Evolutionary conservation across 768 basidiomycete genomes (phyloP).

Genomic region (Plicaturopsis crispa): DNA sequence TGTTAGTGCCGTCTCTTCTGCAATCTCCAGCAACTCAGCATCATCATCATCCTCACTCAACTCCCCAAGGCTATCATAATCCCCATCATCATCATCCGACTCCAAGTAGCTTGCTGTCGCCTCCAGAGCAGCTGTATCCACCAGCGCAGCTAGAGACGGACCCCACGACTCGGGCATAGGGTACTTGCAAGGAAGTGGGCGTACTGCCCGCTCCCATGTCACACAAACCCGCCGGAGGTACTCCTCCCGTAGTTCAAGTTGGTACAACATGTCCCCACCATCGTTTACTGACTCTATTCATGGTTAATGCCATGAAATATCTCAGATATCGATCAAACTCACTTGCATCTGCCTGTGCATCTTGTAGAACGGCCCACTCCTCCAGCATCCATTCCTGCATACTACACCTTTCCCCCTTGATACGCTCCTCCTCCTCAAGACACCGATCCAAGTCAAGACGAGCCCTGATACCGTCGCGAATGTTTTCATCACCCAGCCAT

Average conservation of each 20-base stretch:
- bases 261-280: constrained; percentile 2
- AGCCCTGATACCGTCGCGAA: constrained; percentile 9
- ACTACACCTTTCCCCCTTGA: constrained; percentile 11
- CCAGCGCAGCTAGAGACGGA: constrained; percentile 2
- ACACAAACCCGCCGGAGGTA: neutral
- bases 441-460: constrained; percentile 16
- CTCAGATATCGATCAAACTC: neutral
- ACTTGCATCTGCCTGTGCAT: constrained; percentile 7
- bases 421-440: constrained; percentile 15
- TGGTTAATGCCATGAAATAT: constrained; percentile 1
- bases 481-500: constrained; percentile 14
- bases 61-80: too few relatives aligned
- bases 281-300: neutral
- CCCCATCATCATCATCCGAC: too few relatives aligned
- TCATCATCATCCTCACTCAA: too few relatives aligned
- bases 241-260: constrained; percentile 1
- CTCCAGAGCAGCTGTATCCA: too few relatives aligned
- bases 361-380: constrained; percentile 14
- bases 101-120: too few relatives aligned
- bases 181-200: neutral
- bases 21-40: too few relatives aligned
- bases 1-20: too few relatives aligned
- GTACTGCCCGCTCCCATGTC: constrained; percentile 1
- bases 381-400: constrained; percentile 19
- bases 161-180: constrained; percentile 3